Evolutionary conservation across 257 asterid genomes (phyloP).

Genomic region (Solanum habrochaites): DNA sequence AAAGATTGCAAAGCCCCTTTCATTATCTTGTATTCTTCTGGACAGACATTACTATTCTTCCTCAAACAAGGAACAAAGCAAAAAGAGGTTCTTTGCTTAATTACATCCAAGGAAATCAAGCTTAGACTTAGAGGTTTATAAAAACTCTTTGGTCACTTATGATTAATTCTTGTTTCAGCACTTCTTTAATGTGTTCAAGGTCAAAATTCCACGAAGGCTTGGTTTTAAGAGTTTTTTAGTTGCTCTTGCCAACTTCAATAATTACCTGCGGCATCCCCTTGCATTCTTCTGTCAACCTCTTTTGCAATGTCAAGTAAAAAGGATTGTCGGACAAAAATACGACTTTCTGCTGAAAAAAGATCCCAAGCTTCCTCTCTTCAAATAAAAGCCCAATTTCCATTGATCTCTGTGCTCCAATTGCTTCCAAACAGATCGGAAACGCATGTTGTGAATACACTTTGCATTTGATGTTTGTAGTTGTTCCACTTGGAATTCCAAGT

Average conservation of each 20-base stretch:
- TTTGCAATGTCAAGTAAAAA: neutral
- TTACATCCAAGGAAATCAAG: neutral
- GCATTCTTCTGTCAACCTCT: neutral
- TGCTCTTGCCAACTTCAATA: neutral
- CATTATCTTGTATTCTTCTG: neutral
- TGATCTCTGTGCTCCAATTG: neutral
- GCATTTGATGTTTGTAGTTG: neutral
- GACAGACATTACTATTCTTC: neutral
- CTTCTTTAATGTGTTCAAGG: neutral
- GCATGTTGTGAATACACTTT: neutral
- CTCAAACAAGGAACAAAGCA: neutral
- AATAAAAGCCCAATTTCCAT: neutral
- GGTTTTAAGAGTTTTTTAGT: neutral
- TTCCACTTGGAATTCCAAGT: neutral
- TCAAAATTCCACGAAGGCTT: neutral
- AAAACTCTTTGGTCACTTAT: neutral
- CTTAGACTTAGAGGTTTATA: neutral
- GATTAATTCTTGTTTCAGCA: neutral
- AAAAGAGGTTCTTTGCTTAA: neutral
- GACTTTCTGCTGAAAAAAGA: neutral
- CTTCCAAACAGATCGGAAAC: neutral
- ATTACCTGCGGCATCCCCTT: slow-evolving; percentile 4
- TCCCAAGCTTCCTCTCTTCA: neutral
- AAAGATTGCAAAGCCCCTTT: neutral
- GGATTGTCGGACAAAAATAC: neutral